A percentile compares a stretch with the other conserved stretches of the same genome.
Evolutionary conservation across 2,329 filamentous ascomycete species (phyloP).

Genomic region (Ilyonectria sp.): DNA sequence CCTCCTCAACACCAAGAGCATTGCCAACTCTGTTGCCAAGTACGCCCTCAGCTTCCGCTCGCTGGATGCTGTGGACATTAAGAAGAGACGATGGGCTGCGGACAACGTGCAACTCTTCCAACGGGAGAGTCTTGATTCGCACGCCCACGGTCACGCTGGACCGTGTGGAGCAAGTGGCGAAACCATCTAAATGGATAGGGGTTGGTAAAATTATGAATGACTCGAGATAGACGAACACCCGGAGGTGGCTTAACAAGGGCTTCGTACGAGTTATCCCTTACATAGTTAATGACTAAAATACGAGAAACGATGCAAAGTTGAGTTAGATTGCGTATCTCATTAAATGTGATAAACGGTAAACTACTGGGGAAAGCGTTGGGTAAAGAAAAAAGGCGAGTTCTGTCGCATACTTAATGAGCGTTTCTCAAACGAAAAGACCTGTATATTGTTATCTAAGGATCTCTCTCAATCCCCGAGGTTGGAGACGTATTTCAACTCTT

Average conservation of each 20-base stretch:
- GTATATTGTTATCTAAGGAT: too few species aligned
- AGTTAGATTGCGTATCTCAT: neutral
- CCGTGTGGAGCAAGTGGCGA: slow-evolving; percentile 49
- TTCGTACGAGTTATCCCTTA: neutral
- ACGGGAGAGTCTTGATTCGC: slow-evolving; percentile 37
- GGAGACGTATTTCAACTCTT: too few species aligned
- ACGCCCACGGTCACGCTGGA: slow-evolving; percentile 48
- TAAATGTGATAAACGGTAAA: too few species aligned
- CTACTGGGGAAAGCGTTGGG: too few species aligned
- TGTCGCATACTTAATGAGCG: too few species aligned
- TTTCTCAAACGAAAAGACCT: too few species aligned
- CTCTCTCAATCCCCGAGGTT: too few species aligned
- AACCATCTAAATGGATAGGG: neutral
- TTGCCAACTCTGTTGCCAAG: slow-evolving; percentile 59
- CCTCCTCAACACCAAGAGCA: slow-evolving; percentile 61
- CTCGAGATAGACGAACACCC: neutral
- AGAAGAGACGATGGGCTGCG: slow-evolving; percentile 49
- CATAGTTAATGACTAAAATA: neutral
- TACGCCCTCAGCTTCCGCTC: slow-evolving; percentile 58
- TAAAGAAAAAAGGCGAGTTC: too few species aligned
- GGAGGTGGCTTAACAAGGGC: neutral
- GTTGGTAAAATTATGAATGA: neutral
- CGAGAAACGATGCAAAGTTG: neutral
- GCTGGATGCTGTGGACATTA: slow-evolving; percentile 48
- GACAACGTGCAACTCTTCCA: slow-evolving; percentile 50